Base-by-base conservation (phyloP, 108 stramenopile genomes). In the Pseudonitzschia pungens region DNA sequence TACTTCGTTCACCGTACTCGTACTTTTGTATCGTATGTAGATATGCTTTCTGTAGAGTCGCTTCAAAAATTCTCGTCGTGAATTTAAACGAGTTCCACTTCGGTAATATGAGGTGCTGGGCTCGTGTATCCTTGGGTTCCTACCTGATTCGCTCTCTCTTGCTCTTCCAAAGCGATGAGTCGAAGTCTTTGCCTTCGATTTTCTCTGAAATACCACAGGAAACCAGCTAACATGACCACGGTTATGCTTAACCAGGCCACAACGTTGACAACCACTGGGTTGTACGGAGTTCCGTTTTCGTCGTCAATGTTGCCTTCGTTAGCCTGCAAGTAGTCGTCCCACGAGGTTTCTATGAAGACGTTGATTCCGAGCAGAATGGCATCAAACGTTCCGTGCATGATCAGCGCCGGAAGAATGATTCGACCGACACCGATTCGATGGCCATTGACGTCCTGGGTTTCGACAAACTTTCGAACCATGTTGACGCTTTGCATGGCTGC, bases 401-500 rank as follows among this genome's bases (percentile, higher is more conserved):
- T 42, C 11, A 94, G 78, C 28, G 93, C 89, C 26, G 93, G 93
- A 31, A 89, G 69, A 45, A 94, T 73, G 36, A 92, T 92, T 22
- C 84, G 80, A 44, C 93, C 93, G n/a, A 94, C 91, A n/a, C 93
- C 93, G 62, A 94, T 83, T 22, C 82, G 80, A 74, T 89, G 81
- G 11, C 68, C 72, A 54, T 89, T 76, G 31, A 84, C 76, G 27
- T 68, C 67, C 22, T 76, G 75, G 28, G 79, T 69, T 62, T 94
- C 93, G 44, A 94, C 84, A 74, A 91, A 94, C 65, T 92, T 92
- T 21, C 83, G 84, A 60, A 91, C 89, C 81, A 94, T 86, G 60
- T 86, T 87, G 44, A 94, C 79, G 54, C 90, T 92, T 63, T 94
- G 93, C 85, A 94, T 89, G 14, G 91, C 93, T n/a, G 93, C 93